Conservation (phyloP, 1,284 basidiomycete species). For the Entoloma clypeatum region DNA sequence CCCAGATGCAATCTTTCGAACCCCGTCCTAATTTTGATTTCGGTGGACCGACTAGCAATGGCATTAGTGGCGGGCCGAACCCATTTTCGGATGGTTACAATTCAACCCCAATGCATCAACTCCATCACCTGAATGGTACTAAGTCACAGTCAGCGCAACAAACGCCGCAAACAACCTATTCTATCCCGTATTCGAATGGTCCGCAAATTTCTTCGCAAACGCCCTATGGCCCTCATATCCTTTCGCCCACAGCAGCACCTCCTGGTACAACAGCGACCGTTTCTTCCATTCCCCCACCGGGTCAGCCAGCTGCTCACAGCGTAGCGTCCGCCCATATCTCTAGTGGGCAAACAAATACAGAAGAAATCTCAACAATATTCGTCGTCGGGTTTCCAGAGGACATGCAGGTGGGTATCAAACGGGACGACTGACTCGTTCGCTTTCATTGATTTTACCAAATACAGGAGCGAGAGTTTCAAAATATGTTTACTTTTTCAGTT, state of each 20-base stretch:
- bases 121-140: constrained; percentile 19
- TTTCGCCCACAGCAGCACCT: constrained; percentile 32
- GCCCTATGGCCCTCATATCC: constrained; percentile 66
- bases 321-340: constrained; percentile 18
- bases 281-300: constrained; percentile 16
- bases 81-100: constrained; percentile 33
- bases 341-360: constrained; percentile 38
- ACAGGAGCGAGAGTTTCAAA: constrained; percentile 97
- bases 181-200: constrained; percentile 34
- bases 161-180: constrained; percentile 27
- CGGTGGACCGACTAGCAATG: constrained; percentile 28
- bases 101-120: constrained; percentile 24
- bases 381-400: constrained; percentile 99
- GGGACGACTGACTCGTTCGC: background rate
- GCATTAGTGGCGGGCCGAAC: constrained; percentile 24
- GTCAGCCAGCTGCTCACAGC: constrained; percentile 15
- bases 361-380: constrained; percentile 97
- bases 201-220: constrained; percentile 63
- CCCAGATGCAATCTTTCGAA: constrained; percentile 34
- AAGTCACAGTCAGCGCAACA: constrained; percentile 32
- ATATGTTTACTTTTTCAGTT: constrained; percentile 96
- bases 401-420: constrained; percentile 73
- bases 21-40: constrained; percentile 43
- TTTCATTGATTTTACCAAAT: constrained; percentile 15
- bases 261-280: constrained; percentile 25